A percentile compares a stretch with the other conserved stretches of the same genome.
These are phyloP conservation scores for Aureobasidium sp. DNA, from an alignment of 2,329 filamentous ascomycete species.

Conservation along the genomic window DNA sequence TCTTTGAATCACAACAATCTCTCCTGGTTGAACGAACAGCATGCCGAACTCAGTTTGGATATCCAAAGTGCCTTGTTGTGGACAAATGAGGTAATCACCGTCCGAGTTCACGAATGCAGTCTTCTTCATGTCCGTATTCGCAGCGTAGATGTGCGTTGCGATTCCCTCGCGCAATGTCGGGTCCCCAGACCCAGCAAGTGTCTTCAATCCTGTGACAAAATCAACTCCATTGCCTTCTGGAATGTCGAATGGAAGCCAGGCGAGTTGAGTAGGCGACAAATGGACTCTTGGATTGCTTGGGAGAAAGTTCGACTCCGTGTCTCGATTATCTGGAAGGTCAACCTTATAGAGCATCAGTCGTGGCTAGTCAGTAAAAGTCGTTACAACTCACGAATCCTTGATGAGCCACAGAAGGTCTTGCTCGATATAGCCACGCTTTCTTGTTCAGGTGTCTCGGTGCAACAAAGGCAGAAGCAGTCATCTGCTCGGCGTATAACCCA, in stretches of 20 bases:
- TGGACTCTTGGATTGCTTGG: background rate
- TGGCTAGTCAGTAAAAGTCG: no score
- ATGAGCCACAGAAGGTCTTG: slow-evolving; percentile 38
- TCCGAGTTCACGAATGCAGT: background rate
- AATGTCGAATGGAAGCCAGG: background rate
- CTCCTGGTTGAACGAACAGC: background rate
- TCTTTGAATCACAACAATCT: background rate
- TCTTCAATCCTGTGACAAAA: background rate
- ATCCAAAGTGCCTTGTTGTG: background rate
- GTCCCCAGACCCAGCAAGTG: background rate
- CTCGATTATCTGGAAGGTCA: background rate
- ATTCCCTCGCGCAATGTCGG: background rate
- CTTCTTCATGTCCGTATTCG: background rate
- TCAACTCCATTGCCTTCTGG: background rate
- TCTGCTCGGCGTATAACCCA: slow-evolving; percentile 40
- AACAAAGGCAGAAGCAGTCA: slow-evolving; percentile 39
- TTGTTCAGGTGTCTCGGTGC: slow-evolving; percentile 37
- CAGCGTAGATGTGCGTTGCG: background rate
- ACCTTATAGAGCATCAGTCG: background rate
- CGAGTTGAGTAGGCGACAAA: background rate
- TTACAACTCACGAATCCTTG: slow-evolving; percentile 22
- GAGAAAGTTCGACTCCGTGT: background rate
- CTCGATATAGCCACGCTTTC: slow-evolving; percentile 40
- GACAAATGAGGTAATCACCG: background rate
- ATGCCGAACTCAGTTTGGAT: background rate